phyloP scores from a whole-genome alignment of 1,284 basidiomycete species.

The Microbotryomycetes sp. region DNA sequence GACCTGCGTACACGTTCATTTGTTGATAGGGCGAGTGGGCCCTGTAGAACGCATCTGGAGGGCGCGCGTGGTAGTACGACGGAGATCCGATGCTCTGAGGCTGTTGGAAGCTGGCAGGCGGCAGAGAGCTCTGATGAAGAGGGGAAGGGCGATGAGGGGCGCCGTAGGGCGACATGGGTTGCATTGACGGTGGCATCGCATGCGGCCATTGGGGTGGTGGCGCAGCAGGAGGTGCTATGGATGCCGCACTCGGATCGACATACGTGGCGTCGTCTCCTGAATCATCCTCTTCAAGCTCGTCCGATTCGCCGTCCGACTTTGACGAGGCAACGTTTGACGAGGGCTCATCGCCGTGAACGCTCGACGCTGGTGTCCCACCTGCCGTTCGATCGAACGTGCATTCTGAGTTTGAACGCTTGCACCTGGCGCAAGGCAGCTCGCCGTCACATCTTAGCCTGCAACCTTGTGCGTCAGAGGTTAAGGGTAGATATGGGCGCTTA shows the following conservation, averaged over 20 bases:
- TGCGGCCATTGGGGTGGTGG: slow-evolving; percentile 3
- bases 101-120: slow-evolving; percentile 11
- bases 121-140: slow-evolving; percentile 1
- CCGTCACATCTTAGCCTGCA: slow-evolving; percentile 29
- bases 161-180: slow-evolving; percentile 1
- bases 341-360: not conserved
- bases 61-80: slow-evolving; percentile 1
- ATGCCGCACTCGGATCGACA: slow-evolving; percentile 9
- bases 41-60: not conserved
- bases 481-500: not conserved
- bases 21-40: not conserved
- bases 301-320: not conserved
- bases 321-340: not conserved
- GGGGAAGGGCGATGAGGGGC: not conserved
- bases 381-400: slow-evolving; percentile 24
- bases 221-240: slow-evolving; percentile 28
- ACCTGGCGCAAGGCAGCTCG: slow-evolving; percentile 23
- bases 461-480: not conserved
- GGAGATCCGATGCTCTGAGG: not conserved
- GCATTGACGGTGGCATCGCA: slow-evolving; percentile 3
- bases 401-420: slow-evolving; percentile 20
- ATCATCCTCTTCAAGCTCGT: not conserved
- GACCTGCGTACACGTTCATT: not conserved
- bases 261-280: not conserved
- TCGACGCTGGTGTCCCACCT: not conserved